Percentiles rank a stretch among this genome's conserved stretches.
These are phyloP conservation scores for Punctularia strigosozonata DNA, from an alignment of 768 basidiomycete genomes.

Conservation along the genomic window DNA sequence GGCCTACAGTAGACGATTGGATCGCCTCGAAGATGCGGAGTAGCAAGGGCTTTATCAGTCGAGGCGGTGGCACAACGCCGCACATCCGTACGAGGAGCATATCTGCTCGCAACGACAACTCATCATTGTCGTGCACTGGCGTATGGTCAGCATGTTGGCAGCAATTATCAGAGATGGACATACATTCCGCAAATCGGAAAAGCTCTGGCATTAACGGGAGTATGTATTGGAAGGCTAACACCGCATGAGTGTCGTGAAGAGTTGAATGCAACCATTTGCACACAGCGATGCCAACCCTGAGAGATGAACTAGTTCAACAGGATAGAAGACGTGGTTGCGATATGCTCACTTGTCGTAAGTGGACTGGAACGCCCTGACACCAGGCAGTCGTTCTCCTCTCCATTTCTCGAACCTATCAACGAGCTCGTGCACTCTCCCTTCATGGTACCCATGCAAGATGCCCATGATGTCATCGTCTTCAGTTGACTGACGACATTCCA, in stretches of 20 bases:
- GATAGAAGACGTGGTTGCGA: conserved; percentile 2
- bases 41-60: conserved; percentile 58
- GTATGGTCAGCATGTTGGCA: conserved; percentile 2
- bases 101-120: conserved; percentile 52
- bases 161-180: conserved; percentile 6
- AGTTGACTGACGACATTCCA: conserved; percentile 48
- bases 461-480: conserved; percentile 65
- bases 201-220: conserved; percentile 73
- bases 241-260: conserved; percentile 67
- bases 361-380: conserved; percentile 72
- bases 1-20: conserved; percentile 55
- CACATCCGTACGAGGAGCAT: conserved; percentile 75
- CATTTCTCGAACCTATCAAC: conserved; percentile 54
- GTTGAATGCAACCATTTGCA: conserved; percentile 73
- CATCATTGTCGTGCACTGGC: conserved; percentile 63
- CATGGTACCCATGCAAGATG: conserved; percentile 53
- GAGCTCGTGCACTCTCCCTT: conserved; percentile 44
- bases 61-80: conserved; percentile 66
- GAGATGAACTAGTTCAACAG: neutral
- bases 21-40: conserved; percentile 68
- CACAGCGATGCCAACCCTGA: conserved; percentile 50
- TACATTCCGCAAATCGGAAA: conserved; percentile 65
- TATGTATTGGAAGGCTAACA: conserved; percentile 70
- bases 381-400: conserved; percentile 61
- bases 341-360: conserved; percentile 74